A percentile compares a stretch with the other conserved stretches of the same genome.
Evolutionary conservation across 805 yeast genomes (phyloP).

Genomic region (Candida endomychidarum): DNA sequence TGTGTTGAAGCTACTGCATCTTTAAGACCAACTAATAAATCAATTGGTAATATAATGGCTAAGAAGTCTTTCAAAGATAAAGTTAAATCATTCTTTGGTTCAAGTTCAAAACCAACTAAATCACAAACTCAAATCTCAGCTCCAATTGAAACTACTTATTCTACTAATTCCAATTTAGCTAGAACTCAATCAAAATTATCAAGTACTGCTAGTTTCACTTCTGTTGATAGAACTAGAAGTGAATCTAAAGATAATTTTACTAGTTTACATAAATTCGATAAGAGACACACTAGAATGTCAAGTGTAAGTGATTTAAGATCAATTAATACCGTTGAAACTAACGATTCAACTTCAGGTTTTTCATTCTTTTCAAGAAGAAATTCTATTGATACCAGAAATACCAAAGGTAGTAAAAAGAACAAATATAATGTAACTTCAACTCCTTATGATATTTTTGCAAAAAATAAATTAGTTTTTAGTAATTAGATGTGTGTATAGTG

Average conservation of each 20-base stretch:
- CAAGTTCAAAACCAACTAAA: not conserved
- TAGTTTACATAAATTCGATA: conserved; percentile 4
- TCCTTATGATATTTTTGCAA: conserved; percentile 17
- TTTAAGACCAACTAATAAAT: conserved; percentile 12
- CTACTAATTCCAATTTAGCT: conserved; percentile 10
- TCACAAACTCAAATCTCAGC: conserved; percentile 10
- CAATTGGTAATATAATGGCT: conserved; percentile 10
- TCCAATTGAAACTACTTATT: conserved; percentile 17
- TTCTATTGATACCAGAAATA: conserved; percentile 12
- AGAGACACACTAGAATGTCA: conserved; percentile 9
- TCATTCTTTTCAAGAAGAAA: conserved; percentile 17
- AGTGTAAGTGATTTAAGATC: conserved; percentile 16
- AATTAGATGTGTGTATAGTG: conserved; percentile 8
- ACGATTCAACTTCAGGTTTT: conserved; percentile 20
- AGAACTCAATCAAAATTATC: conserved; percentile 6
- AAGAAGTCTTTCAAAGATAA: conserved; percentile 18
- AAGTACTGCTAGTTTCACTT: conserved; percentile 9
- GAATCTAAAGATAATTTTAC: conserved; percentile 12
- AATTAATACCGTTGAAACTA: conserved; percentile 13
- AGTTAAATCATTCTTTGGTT: conserved; percentile 15
- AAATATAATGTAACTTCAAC: conserved; percentile 17
- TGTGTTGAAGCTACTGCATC: conserved; percentile 11
- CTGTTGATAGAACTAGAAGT: conserved; percentile 18
- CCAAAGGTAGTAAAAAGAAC: conserved; percentile 15
- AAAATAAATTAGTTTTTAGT: conserved; percentile 15